phyloP scores from a whole-genome alignment of 2,329 filamentous ascomycete species.

The Lachnellula occidentalis region DNA sequence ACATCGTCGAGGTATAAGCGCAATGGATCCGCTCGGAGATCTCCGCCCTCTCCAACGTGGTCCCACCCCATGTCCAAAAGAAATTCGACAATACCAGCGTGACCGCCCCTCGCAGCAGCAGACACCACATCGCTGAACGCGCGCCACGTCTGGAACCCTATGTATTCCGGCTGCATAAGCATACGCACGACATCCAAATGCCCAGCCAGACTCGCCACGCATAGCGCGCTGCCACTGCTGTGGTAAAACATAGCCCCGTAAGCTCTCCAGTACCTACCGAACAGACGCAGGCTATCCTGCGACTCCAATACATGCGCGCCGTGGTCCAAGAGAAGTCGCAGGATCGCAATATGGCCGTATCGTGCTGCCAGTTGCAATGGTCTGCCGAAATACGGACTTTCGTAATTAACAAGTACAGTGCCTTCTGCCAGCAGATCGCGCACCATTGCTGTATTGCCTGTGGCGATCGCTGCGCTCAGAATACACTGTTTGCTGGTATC shows the following conservation, averaged over 20 bases:
- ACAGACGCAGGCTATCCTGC: neutral
- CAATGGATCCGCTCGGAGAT: no score
- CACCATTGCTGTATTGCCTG: neutral
- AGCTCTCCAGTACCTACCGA: neutral
- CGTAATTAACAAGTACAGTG: constrained; percentile 32
- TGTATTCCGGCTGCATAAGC: neutral
- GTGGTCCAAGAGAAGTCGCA: neutral
- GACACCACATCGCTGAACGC: neutral
- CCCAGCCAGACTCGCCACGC: neutral
- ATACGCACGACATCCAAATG: neutral
- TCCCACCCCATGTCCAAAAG: neutral
- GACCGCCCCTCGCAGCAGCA: neutral
- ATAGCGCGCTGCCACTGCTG: neutral
- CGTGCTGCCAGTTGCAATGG: constrained; percentile 1
- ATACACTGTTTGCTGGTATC: neutral
- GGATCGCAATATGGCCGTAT: neutral
- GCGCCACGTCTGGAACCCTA: neutral
- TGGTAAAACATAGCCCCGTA: neutral
- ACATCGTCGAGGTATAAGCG: neutral
- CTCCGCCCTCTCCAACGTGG: neutral
- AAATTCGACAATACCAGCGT: neutral
- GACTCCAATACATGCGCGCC: neutral
- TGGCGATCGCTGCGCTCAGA: neutral
- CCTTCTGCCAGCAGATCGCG: neutral
- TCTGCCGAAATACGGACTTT: constrained; percentile 5